These are phyloP conservation scores for Periconia sp. DNA, from an alignment of 2,329 filamentous ascomycete species.

Conservation along the genomic window DNA sequence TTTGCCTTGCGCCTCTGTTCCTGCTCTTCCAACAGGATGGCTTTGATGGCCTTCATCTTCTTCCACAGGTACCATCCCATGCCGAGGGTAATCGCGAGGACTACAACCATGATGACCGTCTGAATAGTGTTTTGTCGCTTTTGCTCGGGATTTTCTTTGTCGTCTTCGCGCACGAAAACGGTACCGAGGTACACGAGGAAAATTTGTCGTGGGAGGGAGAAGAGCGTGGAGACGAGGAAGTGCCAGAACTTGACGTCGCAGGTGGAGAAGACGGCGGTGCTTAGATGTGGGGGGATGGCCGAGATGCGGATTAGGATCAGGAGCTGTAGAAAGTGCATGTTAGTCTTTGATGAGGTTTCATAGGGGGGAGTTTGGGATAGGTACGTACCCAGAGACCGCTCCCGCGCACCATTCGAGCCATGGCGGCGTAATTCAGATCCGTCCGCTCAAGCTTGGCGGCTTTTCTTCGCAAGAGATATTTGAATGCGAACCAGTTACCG, in stretches of 20 bases:
- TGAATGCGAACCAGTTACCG: neutral
- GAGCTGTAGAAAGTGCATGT: slow-evolving; percentile 1
- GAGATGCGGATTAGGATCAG: slow-evolving; percentile 10
- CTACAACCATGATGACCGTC: slow-evolving; percentile 5
- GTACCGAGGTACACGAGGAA: slow-evolving; percentile 16
- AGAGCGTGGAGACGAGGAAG: slow-evolving; percentile 11
- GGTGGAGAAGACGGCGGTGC: slow-evolving; percentile 14
- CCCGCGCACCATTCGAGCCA: neutral
- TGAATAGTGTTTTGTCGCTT: slow-evolving; percentile 3
- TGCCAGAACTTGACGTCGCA: slow-evolving; percentile 17
- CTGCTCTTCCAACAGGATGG: slow-evolving; percentile 12
- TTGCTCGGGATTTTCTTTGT: neutral
- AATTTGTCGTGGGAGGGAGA: slow-evolving; percentile 15
- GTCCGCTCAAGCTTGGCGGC: neutral
- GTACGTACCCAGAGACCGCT: neutral
- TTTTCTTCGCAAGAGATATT: neutral
- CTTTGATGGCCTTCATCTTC: slow-evolving; percentile 13
- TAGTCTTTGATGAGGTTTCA: neutral
- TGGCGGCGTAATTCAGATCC: neutral
- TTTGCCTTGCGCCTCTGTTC: slow-evolving; percentile 3
- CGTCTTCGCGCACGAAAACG: slow-evolving; percentile 1
- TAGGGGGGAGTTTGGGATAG: neutral
- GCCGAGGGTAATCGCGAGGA: slow-evolving; percentile 9
- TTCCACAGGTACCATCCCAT: slow-evolving; percentile 13
- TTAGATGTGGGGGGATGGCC: neutral